Evolutionary conservation across 148 eudicot genomes (phyloP).

Genomic region (Rhododendron simsii): DNA sequence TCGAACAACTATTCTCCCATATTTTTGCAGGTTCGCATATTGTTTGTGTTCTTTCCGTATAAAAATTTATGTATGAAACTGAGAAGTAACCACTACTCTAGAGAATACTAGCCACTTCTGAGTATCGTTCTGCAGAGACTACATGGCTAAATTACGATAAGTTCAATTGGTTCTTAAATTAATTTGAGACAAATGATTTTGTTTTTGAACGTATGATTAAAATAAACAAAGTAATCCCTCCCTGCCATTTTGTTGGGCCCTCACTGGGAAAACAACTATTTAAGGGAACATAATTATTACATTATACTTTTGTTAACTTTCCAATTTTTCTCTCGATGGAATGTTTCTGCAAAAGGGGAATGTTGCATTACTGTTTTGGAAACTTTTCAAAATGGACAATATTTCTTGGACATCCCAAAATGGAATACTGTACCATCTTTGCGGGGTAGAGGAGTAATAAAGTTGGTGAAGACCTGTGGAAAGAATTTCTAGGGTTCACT

Average conservation of each 20-base stretch:
- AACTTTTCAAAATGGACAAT: background rate
- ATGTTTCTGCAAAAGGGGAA: background rate
- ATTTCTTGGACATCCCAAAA: background rate
- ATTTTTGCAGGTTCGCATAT: conserved; percentile 63
- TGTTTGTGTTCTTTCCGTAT: background rate
- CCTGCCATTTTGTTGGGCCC: background rate
- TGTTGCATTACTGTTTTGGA: background rate
- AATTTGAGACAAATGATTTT: too few relatives aligned
- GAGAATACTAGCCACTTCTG: background rate
- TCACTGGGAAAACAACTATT: background rate
- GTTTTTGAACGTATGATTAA: background rate
- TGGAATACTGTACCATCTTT: background rate
- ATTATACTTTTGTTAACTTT: too few relatives aligned
- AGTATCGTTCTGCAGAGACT: background rate
- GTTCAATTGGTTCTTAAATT: too few relatives aligned
- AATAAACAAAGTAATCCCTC: background rate
- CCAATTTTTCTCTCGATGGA: background rate
- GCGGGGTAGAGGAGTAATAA: background rate
- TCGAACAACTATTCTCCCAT: conserved; percentile 76
- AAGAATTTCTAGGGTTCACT: too few relatives aligned
- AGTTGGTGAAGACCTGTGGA: background rate
- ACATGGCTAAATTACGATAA: background rate
- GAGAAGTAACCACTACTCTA: background rate
- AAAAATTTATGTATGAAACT: background rate
- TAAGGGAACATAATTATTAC: background rate